Base-by-base conservation (phyloP, 2,329 filamentous ascomycete species). In the Trichoderma guizhouense region DNA sequence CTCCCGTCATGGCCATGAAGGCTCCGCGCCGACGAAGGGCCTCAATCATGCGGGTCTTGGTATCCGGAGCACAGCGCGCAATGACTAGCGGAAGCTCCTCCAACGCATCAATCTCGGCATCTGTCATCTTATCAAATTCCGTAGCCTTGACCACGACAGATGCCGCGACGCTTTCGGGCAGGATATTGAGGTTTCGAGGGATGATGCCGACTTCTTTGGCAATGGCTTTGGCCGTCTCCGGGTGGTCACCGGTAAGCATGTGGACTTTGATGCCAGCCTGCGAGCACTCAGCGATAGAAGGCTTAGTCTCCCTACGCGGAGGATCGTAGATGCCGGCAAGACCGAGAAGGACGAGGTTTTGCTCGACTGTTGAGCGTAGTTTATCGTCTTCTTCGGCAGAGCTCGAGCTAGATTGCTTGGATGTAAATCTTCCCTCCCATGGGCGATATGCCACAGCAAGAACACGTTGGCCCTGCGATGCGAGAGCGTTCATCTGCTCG, bases 41-140 rank as follows among this genome's bases (percentile, higher is more conserved):
- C 76, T 95, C 93, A 66, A 97, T 95, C 93, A 97, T 97, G 72
- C 93, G 90, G 5, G 94, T 93, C 82, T 97, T 97, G 51, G 94
- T 97, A 72, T 92, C 89, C 0, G 94, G 94, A 1, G 93, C 92
- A 79, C 93, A 97, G 47, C 94, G 91, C 47, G 94, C 93, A 73
- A 97, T 91, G 9, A 97, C 94, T 1, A 95, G 84, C 3, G 93
- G 93, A 2, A 97, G 84, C 53, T 93, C 89, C 5, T 91, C 90
- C 18, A 97, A 84, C 0, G 86, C 85, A 74, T 97, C 93, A 69
- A 97, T 92, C 79, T 96, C 88, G 0, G 85, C 88, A 61, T 96
- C 92, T 0, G 88, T 88, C 74, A 97, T 85, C 73, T 89, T 90
- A 79, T 97, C 94, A 75, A 97, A 95, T 74, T 94, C 89, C 34